These are phyloP conservation scores for Phoenix dactylifera DNA, from an alignment of 176 grass and related monocot genomes.

Conservation along the genomic window DNA sequence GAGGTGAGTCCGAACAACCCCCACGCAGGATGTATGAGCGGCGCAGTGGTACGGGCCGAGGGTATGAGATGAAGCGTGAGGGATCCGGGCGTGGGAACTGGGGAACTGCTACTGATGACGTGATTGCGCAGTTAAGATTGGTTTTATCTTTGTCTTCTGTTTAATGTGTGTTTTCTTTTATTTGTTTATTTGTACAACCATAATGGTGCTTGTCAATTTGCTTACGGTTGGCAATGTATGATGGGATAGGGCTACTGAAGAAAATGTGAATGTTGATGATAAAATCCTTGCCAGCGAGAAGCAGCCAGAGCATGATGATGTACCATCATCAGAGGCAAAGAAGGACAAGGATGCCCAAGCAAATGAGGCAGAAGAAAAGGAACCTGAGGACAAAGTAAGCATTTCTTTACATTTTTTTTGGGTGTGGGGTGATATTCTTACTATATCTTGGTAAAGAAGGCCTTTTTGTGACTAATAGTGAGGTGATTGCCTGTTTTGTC, in stretches of 20 bases:
- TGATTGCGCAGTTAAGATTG: slow-evolving; percentile 34
- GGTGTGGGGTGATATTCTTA: background rate
- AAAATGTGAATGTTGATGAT: slow-evolving; percentile 17
- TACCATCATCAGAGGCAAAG: slow-evolving; percentile 11
- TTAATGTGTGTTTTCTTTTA: too few species aligned
- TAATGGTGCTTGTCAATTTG: too few species aligned
- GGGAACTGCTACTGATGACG: slow-evolving; percentile 52
- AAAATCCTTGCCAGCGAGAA: slow-evolving; percentile 20
- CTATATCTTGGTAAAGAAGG: background rate
- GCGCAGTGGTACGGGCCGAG: slow-evolving; percentile 56
- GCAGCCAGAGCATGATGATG: slow-evolving; percentile 15
- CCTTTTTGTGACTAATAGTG: too few species aligned
- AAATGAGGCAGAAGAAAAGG: slow-evolving; percentile 32
- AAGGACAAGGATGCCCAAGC: slow-evolving; percentile 23
- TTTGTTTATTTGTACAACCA: too few species aligned
- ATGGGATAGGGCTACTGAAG: slow-evolving; percentile 27
- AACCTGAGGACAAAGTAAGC: slow-evolving; percentile 41
- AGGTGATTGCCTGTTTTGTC: too few species aligned
- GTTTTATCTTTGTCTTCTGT: background rate
- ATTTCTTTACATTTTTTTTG: background rate
- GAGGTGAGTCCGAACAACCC: slow-evolving; percentile 33
- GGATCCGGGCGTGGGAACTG: slow-evolving; percentile 67
- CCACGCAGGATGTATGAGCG: slow-evolving; percentile 41
- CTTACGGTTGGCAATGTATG: too few species aligned
- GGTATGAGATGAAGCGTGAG: slow-evolving; percentile 64